Evolutionary conservation across 2,329 filamentous ascomycete species (phyloP).

Genomic region (Dactylonectria estremocensis): DNA sequence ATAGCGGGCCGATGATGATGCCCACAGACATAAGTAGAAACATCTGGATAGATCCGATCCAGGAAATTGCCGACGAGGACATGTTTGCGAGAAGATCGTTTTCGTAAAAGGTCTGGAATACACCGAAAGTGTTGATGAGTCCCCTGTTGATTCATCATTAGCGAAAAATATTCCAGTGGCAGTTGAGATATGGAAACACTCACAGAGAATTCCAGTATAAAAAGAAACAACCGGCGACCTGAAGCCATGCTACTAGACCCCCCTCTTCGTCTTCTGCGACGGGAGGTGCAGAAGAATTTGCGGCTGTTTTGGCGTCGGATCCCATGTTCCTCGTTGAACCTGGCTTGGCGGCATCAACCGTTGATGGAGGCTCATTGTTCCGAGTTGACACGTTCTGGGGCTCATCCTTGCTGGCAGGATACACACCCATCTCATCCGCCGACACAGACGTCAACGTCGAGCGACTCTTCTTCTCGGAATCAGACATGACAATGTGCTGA

Average conservation of each 20-base stretch:
- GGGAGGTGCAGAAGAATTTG: background rate
- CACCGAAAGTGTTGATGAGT: slow-evolving; percentile 62
- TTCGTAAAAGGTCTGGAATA: slow-evolving; percentile 63
- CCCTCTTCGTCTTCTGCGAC: background rate
- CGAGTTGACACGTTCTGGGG: background rate
- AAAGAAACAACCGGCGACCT: slow-evolving; percentile 28
- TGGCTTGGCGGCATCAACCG: background rate
- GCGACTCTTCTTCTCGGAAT: background rate
- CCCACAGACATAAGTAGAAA: slow-evolving; percentile 59
- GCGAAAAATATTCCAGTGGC: background rate
- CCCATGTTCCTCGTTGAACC: background rate
- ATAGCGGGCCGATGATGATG: slow-evolving; percentile 58
- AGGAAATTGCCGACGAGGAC: slow-evolving; percentile 59
- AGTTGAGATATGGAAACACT: background rate
- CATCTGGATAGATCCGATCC: slow-evolving; percentile 62
- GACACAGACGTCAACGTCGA: background rate
- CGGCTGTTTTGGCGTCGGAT: background rate
- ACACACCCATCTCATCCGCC: slow-evolving; percentile 17
- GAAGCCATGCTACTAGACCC: slow-evolving; percentile 19
- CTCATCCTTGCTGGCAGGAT: background rate
- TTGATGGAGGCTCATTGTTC: background rate
- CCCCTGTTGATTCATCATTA: slow-evolving; percentile 37
- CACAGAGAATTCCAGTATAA: slow-evolving; percentile 30
- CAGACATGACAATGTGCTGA: background rate
- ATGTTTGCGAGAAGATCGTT: slow-evolving; percentile 50